Conservation (phyloP, 768 basidiomycete genomes). For the Macrolepiota dolichaula region DNA sequence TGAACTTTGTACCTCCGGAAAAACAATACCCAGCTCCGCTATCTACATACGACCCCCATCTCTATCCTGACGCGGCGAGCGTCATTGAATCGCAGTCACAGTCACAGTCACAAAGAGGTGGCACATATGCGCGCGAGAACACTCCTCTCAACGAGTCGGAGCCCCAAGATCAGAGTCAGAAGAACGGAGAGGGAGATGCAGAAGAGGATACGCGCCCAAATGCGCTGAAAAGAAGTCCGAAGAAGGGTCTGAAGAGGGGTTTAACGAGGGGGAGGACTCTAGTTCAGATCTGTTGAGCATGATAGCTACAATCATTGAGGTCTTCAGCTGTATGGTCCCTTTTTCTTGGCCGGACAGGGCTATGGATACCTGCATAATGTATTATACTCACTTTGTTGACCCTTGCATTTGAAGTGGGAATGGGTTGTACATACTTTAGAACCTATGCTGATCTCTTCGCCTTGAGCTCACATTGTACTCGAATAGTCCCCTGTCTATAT, state of each 20-base stretch:
- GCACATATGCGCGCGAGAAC: conserved; percentile 8
- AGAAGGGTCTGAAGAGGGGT: conserved; percentile 19
- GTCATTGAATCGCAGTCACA: conserved; percentile 24
- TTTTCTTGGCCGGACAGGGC: too few species aligned
- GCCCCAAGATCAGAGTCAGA: not conserved
- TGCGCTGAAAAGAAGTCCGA: conserved; percentile 14
- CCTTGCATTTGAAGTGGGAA: too few species aligned
- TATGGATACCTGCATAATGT: too few species aligned
- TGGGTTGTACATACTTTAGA: too few species aligned
- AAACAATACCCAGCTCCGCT: conserved; percentile 36
- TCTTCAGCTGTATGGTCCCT: too few species aligned
- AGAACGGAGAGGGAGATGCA: conserved; percentile 10
- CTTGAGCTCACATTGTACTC: too few species aligned
- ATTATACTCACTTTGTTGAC: too few species aligned
- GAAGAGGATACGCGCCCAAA: conserved; percentile 14
- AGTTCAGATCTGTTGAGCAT: conserved; percentile 22
- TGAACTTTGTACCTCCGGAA: conserved; percentile 15
- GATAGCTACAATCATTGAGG: too few species aligned
- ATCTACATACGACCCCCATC: conserved; percentile 28
- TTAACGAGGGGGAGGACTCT: conserved; percentile 31
- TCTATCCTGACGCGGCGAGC: conserved; percentile 33
- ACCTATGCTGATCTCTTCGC: too few species aligned
- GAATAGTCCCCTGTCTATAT: too few species aligned
- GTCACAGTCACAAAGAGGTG: conserved; percentile 7
- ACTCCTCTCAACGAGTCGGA: not conserved